phyloP scores from a whole-genome alignment of 176 grass and related monocot species.

The Oryza longistaminata region DNA sequence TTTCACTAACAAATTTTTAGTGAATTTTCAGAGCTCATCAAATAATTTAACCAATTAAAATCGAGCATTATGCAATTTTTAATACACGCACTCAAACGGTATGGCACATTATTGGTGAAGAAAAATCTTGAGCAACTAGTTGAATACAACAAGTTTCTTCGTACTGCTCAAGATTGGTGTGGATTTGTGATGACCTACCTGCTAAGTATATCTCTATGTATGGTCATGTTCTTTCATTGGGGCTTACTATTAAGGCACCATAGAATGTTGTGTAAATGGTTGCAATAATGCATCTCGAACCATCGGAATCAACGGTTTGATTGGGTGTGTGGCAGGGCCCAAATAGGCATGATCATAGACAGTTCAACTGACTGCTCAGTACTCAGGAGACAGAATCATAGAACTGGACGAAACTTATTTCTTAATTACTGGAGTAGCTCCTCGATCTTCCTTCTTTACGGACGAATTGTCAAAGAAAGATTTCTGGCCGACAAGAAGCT shows the following conservation, averaged over 20 bases:
- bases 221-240: not conserved
- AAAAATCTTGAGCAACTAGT: not conserved
- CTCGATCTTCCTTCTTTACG: not conserved
- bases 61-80: too few relatives aligned
- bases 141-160: not conserved
- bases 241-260: not conserved
- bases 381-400: not conserved
- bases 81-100: too few relatives aligned
- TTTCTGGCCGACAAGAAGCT: not conserved
- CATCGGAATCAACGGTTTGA: constrained; percentile 2
- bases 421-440: too few relatives aligned
- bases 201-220: not conserved
- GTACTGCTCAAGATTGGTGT: not conserved
- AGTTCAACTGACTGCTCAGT: not conserved
- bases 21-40: too few relatives aligned
- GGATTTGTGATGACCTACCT: not conserved
- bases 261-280: not conserved
- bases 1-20: too few relatives aligned
- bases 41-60: too few relatives aligned
- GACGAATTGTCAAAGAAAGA: not conserved
- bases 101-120: not conserved
- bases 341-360: not conserved
- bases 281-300: not conserved
- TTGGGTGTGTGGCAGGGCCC: not conserved
- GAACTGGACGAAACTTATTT: not conserved